phyloP scores from a whole-genome alignment of 257 asterid species.

The Plectranthus barbatus region DNA sequence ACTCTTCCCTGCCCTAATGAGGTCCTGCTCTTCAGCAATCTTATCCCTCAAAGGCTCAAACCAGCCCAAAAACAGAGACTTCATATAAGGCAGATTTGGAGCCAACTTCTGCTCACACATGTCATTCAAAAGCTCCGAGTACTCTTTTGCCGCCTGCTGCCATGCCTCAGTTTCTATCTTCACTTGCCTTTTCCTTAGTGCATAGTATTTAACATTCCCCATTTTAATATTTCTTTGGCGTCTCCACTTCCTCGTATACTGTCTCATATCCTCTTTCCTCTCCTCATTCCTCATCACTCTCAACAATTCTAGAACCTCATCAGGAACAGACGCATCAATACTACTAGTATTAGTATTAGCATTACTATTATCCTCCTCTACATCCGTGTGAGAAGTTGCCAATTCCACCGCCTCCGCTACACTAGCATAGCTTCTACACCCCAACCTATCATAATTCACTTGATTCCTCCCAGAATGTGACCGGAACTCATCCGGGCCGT shows the following conservation, averaged over 20 bases:
- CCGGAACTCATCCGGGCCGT: conserved; percentile 18
- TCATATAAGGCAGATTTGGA: conserved; percentile 83
- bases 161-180: conserved; percentile 81
- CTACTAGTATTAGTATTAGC: conserved; percentile 9
- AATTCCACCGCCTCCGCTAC: conserved; percentile 79
- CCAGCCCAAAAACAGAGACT: conserved; percentile 85
- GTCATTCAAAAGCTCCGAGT: conserved; percentile 63
- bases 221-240: conserved; percentile 21
- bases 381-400: conserved; percentile 40
- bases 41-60: conserved; percentile 72
- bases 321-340: conserved; percentile 20
- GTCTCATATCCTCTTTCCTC: conserved; percentile 36
- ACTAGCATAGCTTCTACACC: conserved; percentile 48
- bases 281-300: conserved; percentile 30
- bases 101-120: conserved; percentile 89
- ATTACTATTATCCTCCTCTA: conserved; percentile 36
- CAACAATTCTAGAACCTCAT: conserved; percentile 52
- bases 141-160: conserved; percentile 74
- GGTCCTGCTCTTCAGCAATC: conserved; percentile 67
- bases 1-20: conserved; percentile 49
- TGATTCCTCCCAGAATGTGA: conserved; percentile 15
- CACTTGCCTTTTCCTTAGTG: conserved; percentile 59
- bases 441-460: conserved; percentile 15
- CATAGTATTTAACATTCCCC: conserved; percentile 34
- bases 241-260: conserved; percentile 24